Percentiles rank a stretch among this genome's conserved stretches.
Conservation (phyloP, 2,329 filamentous ascomycete genomes). For the Didymella keratinophila region DNA sequence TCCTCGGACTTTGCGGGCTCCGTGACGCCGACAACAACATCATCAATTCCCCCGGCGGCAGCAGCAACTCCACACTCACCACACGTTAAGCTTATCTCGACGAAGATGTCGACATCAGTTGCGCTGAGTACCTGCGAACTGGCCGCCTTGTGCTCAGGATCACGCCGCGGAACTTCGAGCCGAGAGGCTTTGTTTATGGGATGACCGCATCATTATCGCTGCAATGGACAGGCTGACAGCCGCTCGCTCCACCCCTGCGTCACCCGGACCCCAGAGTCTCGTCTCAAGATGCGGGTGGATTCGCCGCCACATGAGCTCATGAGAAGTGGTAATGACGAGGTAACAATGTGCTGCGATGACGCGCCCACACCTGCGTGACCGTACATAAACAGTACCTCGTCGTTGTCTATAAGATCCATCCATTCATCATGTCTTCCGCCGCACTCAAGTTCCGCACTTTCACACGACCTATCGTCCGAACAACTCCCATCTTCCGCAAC, state of each 20-base stretch:
- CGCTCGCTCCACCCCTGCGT: conserved; percentile 10
- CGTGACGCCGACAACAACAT: conserved; percentile 6
- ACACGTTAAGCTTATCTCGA: conserved; percentile 4
- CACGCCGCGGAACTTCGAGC: neutral
- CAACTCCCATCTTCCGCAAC: conserved; percentile 23
- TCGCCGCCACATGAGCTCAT: conserved; percentile 18
- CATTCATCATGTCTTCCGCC: conserved; percentile 28
- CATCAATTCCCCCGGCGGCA: neutral
- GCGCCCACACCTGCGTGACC: conserved; percentile 5
- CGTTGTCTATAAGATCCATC: conserved; percentile 18
- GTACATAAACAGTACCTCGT: conserved; percentile 16
- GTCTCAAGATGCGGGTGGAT: conserved; percentile 1
- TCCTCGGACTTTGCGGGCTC: conserved; percentile 12
- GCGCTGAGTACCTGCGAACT: neutral
- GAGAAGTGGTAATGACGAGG: conserved; percentile 6
- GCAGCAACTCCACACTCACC: conserved; percentile 1
- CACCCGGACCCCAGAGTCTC: conserved; percentile 3
- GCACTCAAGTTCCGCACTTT: conserved; percentile 31
- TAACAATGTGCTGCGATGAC: conserved; percentile 2
- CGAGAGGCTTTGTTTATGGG: neutral
- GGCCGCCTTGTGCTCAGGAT: neutral
- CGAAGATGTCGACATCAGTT: conserved; percentile 10
- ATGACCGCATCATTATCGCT: conserved; percentile 20
- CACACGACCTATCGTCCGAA: conserved; percentile 28
- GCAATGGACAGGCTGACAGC: conserved; percentile 2